phyloP scores from a whole-genome alignment of 495 filamentous ascomycete genomes.

The Neurospora africana region DNA sequence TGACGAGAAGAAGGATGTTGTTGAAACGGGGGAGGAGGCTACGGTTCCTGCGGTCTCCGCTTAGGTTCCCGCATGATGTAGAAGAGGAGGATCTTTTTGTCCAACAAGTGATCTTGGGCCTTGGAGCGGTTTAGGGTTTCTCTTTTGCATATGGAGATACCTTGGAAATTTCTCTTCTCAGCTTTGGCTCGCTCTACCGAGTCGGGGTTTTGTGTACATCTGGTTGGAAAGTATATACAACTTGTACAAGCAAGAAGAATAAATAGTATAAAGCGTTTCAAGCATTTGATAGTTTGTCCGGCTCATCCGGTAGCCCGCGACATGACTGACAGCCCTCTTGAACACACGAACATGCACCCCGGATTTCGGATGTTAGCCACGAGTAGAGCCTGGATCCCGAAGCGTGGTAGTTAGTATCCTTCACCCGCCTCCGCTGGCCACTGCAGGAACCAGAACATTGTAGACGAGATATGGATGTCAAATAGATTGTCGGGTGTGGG shows the following conservation, averaged over 20 bases:
- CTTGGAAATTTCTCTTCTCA: not conserved
- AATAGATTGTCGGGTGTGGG: not conserved
- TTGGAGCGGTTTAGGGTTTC: slow-evolving; percentile 47
- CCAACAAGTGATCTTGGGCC: slow-evolving; percentile 36
- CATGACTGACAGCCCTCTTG: not conserved
- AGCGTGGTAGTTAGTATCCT: no score
- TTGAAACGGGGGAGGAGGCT: slow-evolving; percentile 1
- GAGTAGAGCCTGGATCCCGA: not conserved
- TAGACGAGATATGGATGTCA: not conserved
- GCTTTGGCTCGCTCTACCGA: not conserved
- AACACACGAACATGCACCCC: not conserved
- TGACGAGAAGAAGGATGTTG: slow-evolving; percentile 14
- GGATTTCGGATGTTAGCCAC: not conserved
- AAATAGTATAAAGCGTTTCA: not conserved
- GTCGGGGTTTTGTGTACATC: not conserved
- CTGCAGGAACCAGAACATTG: not conserved
- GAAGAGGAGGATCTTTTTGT: not conserved
- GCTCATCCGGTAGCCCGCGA: not conserved
- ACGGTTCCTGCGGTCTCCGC: not conserved
- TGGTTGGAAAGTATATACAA: not conserved
- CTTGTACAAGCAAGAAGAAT: not conserved
- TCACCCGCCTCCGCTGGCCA: not conserved
- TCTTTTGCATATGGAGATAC: slow-evolving; percentile 6
- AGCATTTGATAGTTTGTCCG: not conserved
- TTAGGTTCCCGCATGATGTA: not conserved